Conservation (phyloP, 1,284 basidiomycete species). For the Kalmanozyma brasiliensis region DNA sequence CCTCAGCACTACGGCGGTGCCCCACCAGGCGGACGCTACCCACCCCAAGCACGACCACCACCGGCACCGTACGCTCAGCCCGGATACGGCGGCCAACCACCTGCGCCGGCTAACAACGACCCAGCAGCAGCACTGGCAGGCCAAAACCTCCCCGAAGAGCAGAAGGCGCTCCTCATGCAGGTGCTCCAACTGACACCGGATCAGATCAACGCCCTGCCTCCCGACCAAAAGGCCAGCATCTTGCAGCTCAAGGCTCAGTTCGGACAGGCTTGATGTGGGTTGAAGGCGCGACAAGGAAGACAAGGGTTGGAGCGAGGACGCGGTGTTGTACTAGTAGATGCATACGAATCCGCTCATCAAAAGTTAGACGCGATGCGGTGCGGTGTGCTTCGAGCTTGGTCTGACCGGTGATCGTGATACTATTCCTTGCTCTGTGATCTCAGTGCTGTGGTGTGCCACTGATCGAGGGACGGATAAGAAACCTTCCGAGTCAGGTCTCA, state of each 20-base stretch:
- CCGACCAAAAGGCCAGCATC: conserved; percentile 84
- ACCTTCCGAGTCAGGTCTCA: no score
- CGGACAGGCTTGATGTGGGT: conserved; percentile 46
- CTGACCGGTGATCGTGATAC: no score
- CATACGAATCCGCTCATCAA: no score
- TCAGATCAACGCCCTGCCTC: conserved; percentile 85
- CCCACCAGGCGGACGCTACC: conserved; percentile 11
- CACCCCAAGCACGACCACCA: conserved; percentile 24
- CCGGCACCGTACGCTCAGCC: conserved; percentile 31
- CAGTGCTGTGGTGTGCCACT: no score
- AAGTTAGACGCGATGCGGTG: no score
- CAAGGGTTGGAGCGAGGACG: no score
- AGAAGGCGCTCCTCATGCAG: conserved; percentile 71
- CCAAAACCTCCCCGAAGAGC: conserved; percentile 58
- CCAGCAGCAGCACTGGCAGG: conserved; percentile 43
- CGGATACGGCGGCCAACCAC: conserved; percentile 18
- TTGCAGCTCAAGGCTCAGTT: conserved; percentile 72
- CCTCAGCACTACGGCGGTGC: conserved; percentile 39
- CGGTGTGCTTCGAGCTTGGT: no score
- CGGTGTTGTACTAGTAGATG: no score
- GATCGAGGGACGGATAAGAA: no score
- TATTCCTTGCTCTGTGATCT: no score
- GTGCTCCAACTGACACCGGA: conserved; percentile 85
- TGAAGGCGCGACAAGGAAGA: neutral
- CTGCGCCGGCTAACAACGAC: conserved; percentile 36